phyloP scores from a whole-genome alignment of 805 yeast species.

The Cyberlindnera saturnus region DNA sequence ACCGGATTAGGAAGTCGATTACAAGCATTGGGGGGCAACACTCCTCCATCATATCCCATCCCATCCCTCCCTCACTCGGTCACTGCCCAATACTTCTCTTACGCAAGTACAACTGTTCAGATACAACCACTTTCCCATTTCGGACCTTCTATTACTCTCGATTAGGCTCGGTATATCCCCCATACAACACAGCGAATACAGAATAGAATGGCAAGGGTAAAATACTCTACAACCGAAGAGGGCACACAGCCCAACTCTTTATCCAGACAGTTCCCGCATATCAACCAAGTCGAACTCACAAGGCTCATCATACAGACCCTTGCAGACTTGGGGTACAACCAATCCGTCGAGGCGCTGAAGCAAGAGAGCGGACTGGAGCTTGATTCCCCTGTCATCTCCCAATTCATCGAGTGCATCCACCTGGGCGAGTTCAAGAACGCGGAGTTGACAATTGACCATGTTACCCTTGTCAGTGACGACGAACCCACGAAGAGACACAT shows the following conservation, averaged over 20 bases:
- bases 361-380: slow-evolving; percentile 34
- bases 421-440: slow-evolving; percentile 39
- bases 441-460: slow-evolving; percentile 22
- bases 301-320: slow-evolving; percentile 45
- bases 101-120: neutral
- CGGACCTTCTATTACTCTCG: too few relatives aligned
- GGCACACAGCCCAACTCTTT: neutral
- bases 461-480: slow-evolving; percentile 14
- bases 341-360: slow-evolving; percentile 34
- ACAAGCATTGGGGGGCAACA: neutral
- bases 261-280: slow-evolving; percentile 14
- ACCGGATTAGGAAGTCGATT: slow-evolving; percentile 1
- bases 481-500: slow-evolving; percentile 13
- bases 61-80: neutral
- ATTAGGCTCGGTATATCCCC: too few relatives aligned
- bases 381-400: slow-evolving; percentile 37
- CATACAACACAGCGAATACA: neutral
- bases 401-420: slow-evolving; percentile 32
- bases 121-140: neutral
- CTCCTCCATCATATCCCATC: too few relatives aligned
- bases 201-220: neutral
- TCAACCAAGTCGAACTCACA: slow-evolving; percentile 32
- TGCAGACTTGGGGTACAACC: slow-evolving; percentile 40
- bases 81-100: neutral
- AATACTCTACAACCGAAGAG: neutral